Conservation (phyloP, 192 early-diverging fungal species). For the Backusella morwellensis region DNA sequence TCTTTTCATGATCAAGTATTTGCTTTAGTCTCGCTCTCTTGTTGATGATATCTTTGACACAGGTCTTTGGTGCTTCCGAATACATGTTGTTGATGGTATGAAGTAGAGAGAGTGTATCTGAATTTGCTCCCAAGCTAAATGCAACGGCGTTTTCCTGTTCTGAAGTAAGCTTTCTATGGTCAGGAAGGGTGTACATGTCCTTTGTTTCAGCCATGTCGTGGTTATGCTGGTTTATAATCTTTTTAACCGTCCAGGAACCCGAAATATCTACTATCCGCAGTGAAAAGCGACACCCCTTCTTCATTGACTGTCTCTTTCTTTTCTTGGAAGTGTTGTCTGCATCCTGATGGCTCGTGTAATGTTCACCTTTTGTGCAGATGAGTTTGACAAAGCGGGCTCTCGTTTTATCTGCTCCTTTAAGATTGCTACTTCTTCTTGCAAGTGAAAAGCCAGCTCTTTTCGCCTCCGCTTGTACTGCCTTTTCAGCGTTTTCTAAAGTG, state of each 20-base stretch:
- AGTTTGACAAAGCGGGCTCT: not conserved
- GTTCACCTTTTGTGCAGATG: slow-evolving; percentile 3
- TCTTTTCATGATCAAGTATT: slow-evolving; percentile 1
- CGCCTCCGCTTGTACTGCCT: not conserved
- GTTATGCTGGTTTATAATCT: not conserved
- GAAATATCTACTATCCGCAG: slow-evolving; percentile 5
- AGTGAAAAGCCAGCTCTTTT: not conserved
- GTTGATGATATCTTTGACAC: not conserved
- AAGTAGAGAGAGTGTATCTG: not conserved
- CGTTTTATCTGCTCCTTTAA: not conserved
- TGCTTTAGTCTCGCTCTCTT: not conserved
- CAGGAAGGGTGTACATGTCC: not conserved
- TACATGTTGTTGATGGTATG: slow-evolving; percentile 2
- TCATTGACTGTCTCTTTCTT: not conserved
- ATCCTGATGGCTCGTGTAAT: not conserved
- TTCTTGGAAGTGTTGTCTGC: not conserved
- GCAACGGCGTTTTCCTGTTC: slow-evolving; percentile 1
- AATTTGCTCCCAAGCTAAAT: not conserved
- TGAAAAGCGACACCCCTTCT: not conserved
- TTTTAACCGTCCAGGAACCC: slow-evolving; percentile 1
- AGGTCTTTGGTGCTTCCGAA: not conserved
- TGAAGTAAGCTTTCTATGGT: not conserved
- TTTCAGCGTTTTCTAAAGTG: slow-evolving; percentile 1
- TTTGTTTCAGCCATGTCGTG: not conserved
- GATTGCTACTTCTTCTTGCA: slow-evolving; percentile 3